These are phyloP conservation scores for Coemansia sp. DNA, from an alignment of 192 early-diverging fungal genomes.

Conservation along the genomic window DNA sequence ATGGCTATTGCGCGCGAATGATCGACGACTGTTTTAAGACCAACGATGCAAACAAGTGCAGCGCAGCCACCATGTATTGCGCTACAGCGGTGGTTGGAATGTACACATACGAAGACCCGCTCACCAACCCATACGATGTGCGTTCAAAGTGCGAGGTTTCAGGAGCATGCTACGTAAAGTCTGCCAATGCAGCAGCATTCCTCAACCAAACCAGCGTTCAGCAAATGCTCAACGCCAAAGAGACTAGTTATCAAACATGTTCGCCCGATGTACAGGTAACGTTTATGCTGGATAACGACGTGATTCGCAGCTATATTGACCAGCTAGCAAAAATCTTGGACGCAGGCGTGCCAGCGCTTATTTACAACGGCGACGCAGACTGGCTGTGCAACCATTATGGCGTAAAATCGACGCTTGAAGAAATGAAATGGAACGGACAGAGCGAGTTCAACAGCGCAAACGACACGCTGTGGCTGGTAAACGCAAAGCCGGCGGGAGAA, in stretches of 20 bases:
- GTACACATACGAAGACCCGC: conserved; percentile 54
- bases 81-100: neutral
- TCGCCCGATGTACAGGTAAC: conserved; percentile 59
- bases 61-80: neutral
- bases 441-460: conserved; percentile 65
- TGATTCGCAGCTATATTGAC: neutral
- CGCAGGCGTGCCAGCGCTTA: conserved; percentile 70
- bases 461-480: conserved; percentile 71
- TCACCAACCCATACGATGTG: conserved; percentile 91
- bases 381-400: conserved; percentile 84
- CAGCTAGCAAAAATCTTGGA: conserved; percentile 16
- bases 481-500: conserved; percentile 58
- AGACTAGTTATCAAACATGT: conserved; percentile 67
- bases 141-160: conserved; percentile 73
- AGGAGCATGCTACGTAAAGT: conserved; percentile 74
- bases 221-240: conserved; percentile 65
- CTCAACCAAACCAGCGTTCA: conserved; percentile 71
- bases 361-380: conserved; percentile 93
- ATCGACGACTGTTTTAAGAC: neutral
- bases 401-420: conserved; percentile 80
- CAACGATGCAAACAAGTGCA: neutral
- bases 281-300: neutral
- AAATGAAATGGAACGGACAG: conserved; percentile 80
- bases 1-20: neutral
- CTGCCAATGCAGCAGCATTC: conserved; percentile 67